Evolutionary conservation across 2,329 filamentous ascomycete species (phyloP), one percentile per base, ranked within the genome.

Genomic region (Talaromyces sp.): DNA sequence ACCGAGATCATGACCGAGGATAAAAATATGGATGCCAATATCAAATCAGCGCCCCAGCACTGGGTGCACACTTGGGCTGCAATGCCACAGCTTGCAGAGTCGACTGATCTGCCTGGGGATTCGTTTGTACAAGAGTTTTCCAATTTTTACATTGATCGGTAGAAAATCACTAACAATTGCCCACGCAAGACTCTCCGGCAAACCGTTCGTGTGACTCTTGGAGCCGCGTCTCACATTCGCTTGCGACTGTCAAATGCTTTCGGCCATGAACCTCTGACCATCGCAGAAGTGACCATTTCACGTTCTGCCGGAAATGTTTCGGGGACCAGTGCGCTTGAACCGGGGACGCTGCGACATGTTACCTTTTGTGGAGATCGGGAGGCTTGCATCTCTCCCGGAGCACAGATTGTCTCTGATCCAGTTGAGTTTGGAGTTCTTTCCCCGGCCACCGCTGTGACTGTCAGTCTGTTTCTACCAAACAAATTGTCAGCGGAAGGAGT

Each of bases 231-330:
- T 4, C 81, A 85, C 25, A 82, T 90, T 67, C 85, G 88, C 10
- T 76, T 91, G 40, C 84, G 86, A 54, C 80, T 91, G 60, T 89
- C 87, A 51, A 91, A 91, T 72, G 85, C 83, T 0, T 90, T 91
- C 69, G 88, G 89, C 2, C 74, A 80, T 1, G 86, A 82, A 40
- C 83, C 86, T 68, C 78, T 91, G 2, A 82, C 85, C 53, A 85
- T 91, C 69, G 87, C 85, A 0, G 81, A 82, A 1, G 85, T 85
- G 0, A 85, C 86, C 0, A 74, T 91, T 5, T 85, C 86, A 0
- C 76, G 88, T 0, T 83, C 88, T 5, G 49, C n/a, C 0, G 45
- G 65, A 10, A 61, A 68, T 6, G 70, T 77, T 3, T 83, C 83
- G 38, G 84, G 85, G 54, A 80, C 80, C 4, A 79, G 81, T 40